Conservation (phyloP, 768 basidiomycete species). For the Chalciporus sphaerocephalus region DNA sequence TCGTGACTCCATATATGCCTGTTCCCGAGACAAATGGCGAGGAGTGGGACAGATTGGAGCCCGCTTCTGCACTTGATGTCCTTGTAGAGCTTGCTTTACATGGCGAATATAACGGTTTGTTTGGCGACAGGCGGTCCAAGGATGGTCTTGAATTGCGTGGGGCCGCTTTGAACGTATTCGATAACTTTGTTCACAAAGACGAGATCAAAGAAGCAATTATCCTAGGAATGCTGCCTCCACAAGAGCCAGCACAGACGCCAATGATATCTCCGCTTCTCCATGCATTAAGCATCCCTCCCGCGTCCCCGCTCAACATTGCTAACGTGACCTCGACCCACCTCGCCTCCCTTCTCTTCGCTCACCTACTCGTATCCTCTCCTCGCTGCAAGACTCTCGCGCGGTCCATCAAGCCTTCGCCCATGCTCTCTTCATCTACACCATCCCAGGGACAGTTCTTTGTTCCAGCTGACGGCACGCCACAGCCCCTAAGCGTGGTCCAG, state of each 20-base stretch:
- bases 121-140: slow-evolving; percentile 52
- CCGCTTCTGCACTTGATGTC: slow-evolving; percentile 75
- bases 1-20: slow-evolving; percentile 69
- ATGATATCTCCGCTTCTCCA: slow-evolving; percentile 65
- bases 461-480: slow-evolving; percentile 60
- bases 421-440: slow-evolving; percentile 28
- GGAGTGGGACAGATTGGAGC: slow-evolving; percentile 87
- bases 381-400: slow-evolving; percentile 62
- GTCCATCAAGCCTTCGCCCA: slow-evolving; percentile 52
- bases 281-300: slow-evolving; percentile 61
- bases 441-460: slow-evolving; percentile 58
- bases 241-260: slow-evolving; percentile 38
- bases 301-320: slow-evolving; percentile 52
- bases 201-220: slow-evolving; percentile 66
- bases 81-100: slow-evolving; percentile 80
- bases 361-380: slow-evolving; percentile 66
- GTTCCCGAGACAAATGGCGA: slow-evolving; percentile 82
- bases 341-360: slow-evolving; percentile 73
- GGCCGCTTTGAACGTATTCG: slow-evolving; percentile 77
- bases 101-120: slow-evolving; percentile 79
- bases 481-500: slow-evolving; percentile 31
- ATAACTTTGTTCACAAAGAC: slow-evolving; percentile 77
- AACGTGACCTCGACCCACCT: slow-evolving; percentile 65
- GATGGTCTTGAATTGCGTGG: slow-evolving; percentile 72
- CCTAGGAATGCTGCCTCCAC: slow-evolving; percentile 64